phyloP scores from a whole-genome alignment of 2,329 filamentous ascomycete species.

The Nannizzia gypsea region DNA sequence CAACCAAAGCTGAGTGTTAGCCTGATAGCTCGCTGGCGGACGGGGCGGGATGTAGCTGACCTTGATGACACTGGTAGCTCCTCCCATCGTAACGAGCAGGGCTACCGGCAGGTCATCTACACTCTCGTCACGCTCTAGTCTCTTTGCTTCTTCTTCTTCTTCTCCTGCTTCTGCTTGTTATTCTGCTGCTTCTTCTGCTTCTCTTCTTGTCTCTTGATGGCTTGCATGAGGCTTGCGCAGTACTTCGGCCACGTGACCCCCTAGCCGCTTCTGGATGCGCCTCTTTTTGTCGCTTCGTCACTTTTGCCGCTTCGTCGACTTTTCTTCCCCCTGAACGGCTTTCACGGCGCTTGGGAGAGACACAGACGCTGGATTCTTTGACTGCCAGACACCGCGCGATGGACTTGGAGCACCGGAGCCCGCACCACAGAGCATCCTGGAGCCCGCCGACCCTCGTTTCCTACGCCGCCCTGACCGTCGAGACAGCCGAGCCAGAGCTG shows the following conservation, averaged over 20 bases:
- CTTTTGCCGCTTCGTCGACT: no score
- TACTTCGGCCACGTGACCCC: not conserved
- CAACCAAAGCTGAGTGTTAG: not conserved
- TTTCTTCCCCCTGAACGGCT: not conserved
- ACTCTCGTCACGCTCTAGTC: not conserved
- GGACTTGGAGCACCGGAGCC: not conserved
- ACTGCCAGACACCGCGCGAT: not conserved
- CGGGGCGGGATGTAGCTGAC: not conserved
- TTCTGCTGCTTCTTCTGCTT: not conserved
- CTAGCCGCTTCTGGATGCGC: slow-evolving; percentile 3
- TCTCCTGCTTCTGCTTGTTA: not conserved
- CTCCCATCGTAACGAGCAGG: not conserved
- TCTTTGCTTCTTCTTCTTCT: not conserved
- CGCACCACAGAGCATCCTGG: not conserved
- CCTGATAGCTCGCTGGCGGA: no score
- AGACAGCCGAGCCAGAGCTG: not conserved
- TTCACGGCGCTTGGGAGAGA: not conserved
- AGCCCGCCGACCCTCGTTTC: not conserved
- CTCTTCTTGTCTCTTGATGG: not conserved
- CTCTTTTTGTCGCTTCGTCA: not conserved
- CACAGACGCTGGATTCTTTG: not conserved
- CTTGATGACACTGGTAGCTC: slow-evolving; percentile 2
- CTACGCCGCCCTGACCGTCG: not conserved
- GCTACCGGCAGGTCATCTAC: not conserved
- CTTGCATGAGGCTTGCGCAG: slow-evolving; percentile 1